phyloP scores from a whole-genome alignment of 495 filamentous ascomycete genomes.

The Trichoderma asperelloides region DNA sequence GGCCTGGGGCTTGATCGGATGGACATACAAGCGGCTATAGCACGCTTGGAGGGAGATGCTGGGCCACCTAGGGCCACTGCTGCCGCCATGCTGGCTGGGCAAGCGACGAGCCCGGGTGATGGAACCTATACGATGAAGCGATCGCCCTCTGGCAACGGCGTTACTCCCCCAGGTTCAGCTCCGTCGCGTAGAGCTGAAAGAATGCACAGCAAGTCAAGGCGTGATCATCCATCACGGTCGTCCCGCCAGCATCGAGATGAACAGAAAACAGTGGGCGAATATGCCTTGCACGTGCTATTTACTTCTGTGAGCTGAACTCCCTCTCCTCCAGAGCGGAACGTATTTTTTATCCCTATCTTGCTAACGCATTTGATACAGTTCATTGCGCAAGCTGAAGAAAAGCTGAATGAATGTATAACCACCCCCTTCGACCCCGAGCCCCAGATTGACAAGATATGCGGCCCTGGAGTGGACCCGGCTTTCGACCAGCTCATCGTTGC shows the following conservation, averaged over 20 bases:
- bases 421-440: constrained; percentile 66
- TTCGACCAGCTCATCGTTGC: constrained; percentile 95
- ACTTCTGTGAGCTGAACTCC: constrained; percentile 57
- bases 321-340: neutral
- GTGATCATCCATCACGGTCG: constrained; percentile 76
- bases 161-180: constrained; percentile 17
- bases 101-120: neutral
- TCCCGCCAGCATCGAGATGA: constrained; percentile 64
- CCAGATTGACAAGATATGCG: constrained; percentile 79
- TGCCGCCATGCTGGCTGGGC: constrained; percentile 14
- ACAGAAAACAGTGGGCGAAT: constrained; percentile 87
- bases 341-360: neutral
- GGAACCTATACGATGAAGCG: constrained; percentile 4
- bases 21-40: constrained; percentile 30
- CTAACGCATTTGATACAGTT: constrained; percentile 31
- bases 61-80: constrained; percentile 13
- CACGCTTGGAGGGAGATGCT: constrained; percentile 31
- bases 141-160: neutral
- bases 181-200: constrained; percentile 48
- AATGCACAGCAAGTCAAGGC: constrained; percentile 55
- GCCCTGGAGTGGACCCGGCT: constrained; percentile 74
- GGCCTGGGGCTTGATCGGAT: constrained; percentile 36
- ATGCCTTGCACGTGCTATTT: constrained; percentile 92
- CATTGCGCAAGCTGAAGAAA: constrained; percentile 81
- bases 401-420: constrained; percentile 76